Conservation (phyloP, 2,329 filamentous ascomycete species). For the Colletotrichum spinosum region DNA sequence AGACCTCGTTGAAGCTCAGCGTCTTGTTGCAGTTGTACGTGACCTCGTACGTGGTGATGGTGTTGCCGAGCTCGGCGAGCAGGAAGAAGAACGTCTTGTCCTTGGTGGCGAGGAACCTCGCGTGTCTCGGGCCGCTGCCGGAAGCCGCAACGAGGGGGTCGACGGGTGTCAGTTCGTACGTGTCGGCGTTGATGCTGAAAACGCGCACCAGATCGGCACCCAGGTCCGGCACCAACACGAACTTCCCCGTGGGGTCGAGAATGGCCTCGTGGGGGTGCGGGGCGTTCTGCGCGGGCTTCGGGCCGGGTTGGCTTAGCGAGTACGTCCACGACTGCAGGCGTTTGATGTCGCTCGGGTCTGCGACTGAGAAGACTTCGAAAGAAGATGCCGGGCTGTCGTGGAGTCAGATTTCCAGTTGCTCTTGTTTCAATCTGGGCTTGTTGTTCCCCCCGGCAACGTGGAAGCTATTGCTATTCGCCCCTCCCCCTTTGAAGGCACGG, state of each 20-base stretch:
- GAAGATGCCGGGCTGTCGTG: conserved; percentile 22
- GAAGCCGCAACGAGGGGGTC: conserved; percentile 28
- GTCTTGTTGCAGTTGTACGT: conserved; percentile 55
- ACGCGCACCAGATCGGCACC: conserved; percentile 35
- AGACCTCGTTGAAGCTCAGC: conserved; percentile 61
- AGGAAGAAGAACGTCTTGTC: conserved; percentile 67
- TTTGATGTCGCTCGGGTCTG: conserved; percentile 33
- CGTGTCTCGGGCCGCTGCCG: conserved; percentile 46
- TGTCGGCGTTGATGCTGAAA: conserved; percentile 29
- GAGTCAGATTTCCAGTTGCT: not conserved
- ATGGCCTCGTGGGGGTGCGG: conserved; percentile 36
- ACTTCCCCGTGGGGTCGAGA: conserved; percentile 37
- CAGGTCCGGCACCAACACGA: conserved; percentile 32
- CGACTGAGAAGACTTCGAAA: conserved; percentile 34
- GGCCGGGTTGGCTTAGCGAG: conserved; percentile 54
- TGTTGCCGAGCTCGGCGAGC: conserved; percentile 69
- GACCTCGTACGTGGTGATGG: conserved; percentile 67
- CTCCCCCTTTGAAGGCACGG: too few relatives aligned
- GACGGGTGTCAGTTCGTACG: conserved; percentile 26
- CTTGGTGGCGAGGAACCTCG: conserved; percentile 61
- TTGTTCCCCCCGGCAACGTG: too few relatives aligned
- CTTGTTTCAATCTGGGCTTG: too few relatives aligned
- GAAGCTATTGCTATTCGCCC: too few relatives aligned
- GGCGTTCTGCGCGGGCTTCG: conserved; percentile 45
- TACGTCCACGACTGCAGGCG: conserved; percentile 46